These are phyloP conservation scores for Trichoderma lentiforme DNA, from an alignment of 2,329 filamentous ascomycete species.

Conservation along the genomic window DNA sequence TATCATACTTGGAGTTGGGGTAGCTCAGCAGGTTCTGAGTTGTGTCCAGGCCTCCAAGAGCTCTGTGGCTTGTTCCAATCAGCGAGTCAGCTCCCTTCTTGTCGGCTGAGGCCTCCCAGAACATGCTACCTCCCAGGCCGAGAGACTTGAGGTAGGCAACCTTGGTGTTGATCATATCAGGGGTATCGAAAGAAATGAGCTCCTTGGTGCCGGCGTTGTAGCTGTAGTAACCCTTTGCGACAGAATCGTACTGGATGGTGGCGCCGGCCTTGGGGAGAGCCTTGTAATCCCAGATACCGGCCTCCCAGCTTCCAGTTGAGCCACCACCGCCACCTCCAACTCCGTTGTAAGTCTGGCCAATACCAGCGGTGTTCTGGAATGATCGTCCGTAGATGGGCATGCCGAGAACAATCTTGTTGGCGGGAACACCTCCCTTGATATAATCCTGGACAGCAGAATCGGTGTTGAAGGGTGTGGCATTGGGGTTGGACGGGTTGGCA, in stretches of 20 bases:
- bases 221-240: constrained; percentile 63
- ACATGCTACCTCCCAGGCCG: constrained; percentile 74
- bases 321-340: constrained; percentile 42
- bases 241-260: constrained; percentile 53
- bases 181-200: constrained; percentile 71
- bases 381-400: constrained; percentile 58
- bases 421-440: constrained; percentile 56
- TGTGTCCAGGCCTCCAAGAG: constrained; percentile 41
- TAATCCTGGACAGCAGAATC: constrained; percentile 65
- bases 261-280: constrained; percentile 63
- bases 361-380: constrained; percentile 51
- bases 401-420: constrained; percentile 68
- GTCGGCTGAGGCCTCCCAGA: constrained; percentile 78
- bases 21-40: constrained; percentile 50
- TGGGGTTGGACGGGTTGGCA: constrained; percentile 48
- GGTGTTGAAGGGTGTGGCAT: constrained; percentile 67
- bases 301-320: constrained; percentile 63
- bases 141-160: constrained; percentile 59
- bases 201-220: constrained; percentile 59
- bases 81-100: constrained; percentile 57
- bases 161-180: constrained; percentile 59
- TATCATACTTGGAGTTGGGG: constrained; percentile 53
- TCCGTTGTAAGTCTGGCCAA: constrained; percentile 61
- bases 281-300: constrained; percentile 79
- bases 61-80: constrained; percentile 49